phyloP scores from a whole-genome alignment of 148 eudicot species.

The Camellia granthamiana region DNA sequence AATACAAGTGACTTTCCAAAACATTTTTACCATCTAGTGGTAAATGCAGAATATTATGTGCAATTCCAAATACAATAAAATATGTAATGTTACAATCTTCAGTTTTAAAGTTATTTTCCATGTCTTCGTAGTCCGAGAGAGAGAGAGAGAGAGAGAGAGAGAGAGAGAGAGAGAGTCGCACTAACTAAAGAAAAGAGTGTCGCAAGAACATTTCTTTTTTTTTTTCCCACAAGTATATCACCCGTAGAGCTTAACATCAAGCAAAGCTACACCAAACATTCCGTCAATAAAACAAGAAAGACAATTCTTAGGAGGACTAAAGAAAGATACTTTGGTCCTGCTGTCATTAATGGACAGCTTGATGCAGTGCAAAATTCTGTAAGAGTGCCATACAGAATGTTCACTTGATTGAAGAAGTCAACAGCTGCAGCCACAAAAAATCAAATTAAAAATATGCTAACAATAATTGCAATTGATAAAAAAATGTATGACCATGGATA shows the following conservation, averaged over 20 bases:
- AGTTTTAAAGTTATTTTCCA: no score
- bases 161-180: background rate
- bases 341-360: conserved; percentile 37
- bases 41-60: no score
- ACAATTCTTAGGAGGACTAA: background rate
- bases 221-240: background rate
- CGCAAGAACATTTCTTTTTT: background rate
- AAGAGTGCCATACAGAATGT: conserved; percentile 39
- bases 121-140: no score
- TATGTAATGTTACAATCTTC: no score
- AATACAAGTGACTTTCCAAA: no score
- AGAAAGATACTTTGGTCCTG: conserved; percentile 31
- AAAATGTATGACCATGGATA: no score
- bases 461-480: no score
- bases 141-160: no score
- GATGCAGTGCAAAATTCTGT: conserved; percentile 38
- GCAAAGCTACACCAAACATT: background rate
- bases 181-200: background rate
- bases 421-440: conserved; percentile 26
- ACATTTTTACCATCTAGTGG: no score
- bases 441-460: no score
- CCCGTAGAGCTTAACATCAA: conserved; percentile 4
- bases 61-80: no score
- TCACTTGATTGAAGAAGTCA: conserved; percentile 46
- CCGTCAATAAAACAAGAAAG: background rate